Percentiles rank a stretch among this genome's conserved stretches.
Evolutionary conservation across 441 rosid species (phyloP).

Genomic region (Populus tomentosa): DNA sequence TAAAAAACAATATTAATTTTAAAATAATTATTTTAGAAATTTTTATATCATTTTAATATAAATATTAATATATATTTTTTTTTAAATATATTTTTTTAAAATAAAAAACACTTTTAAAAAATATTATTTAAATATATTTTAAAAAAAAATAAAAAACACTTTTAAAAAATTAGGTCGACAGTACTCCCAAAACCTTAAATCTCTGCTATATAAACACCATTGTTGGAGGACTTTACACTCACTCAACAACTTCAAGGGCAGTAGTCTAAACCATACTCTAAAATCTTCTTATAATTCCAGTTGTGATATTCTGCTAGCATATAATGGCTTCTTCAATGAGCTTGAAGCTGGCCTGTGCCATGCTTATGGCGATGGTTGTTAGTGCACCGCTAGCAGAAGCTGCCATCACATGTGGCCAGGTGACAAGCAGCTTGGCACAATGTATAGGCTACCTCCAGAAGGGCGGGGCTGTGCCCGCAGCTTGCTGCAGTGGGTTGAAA

Average conservation of each 20-base stretch:
- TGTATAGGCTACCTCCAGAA: conserved; percentile 8
- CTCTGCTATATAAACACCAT: background rate
- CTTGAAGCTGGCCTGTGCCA: conserved; percentile 1
- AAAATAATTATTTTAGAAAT: too few species aligned
- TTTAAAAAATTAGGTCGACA: too few species aligned
- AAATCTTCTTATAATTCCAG: background rate
- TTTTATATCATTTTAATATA: too few species aligned
- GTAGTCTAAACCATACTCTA: background rate
- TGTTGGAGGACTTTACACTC: background rate
- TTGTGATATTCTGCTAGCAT: background rate
- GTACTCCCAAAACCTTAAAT: too few species aligned
- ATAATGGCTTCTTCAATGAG: background rate
- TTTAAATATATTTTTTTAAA: too few species aligned
- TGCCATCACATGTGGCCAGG: conserved; percentile 12
- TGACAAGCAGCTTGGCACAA: background rate
- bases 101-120: too few species aligned
- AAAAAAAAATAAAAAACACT: too few species aligned
- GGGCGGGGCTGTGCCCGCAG: background rate
- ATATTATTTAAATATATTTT: too few species aligned
- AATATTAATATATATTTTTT: too few species aligned
- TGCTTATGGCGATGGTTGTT: background rate
- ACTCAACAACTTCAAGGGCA: background rate
- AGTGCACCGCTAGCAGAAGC: background rate
- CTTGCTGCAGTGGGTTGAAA: conserved; percentile 16
- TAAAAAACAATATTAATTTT: too few species aligned